Evolutionary conservation across 108 stramenopile genomes (phyloP).

Genomic region (Skeletonema grethae): DNA sequence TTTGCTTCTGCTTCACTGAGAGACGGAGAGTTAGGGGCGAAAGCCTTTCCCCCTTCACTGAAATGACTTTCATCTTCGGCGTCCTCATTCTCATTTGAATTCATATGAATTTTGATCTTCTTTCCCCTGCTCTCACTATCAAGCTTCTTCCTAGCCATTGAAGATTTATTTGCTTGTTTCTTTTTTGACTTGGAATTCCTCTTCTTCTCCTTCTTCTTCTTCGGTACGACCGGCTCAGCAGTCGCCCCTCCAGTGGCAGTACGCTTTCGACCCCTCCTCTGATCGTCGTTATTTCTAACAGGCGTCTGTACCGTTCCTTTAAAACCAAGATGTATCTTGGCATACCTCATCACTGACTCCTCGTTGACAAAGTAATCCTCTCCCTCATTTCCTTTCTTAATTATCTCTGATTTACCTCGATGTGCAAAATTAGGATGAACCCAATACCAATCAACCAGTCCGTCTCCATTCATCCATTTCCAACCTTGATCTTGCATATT

Average conservation of each 20-base stretch:
- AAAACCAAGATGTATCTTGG: conserved; percentile 23
- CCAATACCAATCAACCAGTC: conserved; percentile 24
- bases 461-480: conserved; percentile 7
- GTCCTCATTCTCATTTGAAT: not conserved
- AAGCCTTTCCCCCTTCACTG: not conserved
- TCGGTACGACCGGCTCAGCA: conserved; percentile 1
- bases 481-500: conserved; percentile 30
- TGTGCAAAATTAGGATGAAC: conserved; percentile 14
- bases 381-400: conserved; percentile 7
- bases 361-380: conserved; percentile 32
- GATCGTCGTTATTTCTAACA: not conserved
- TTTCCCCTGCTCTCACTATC: not conserved
- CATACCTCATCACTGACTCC: conserved; percentile 25
- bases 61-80: not conserved
- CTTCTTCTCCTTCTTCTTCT: conserved; percentile 7
- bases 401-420: conserved; percentile 6
- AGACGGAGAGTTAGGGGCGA: not conserved
- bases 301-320: conserved; percentile 10
- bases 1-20: not conserved
- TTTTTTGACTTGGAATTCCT: not conserved
- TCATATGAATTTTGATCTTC: not conserved
- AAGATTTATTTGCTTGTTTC: not conserved
- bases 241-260: not conserved
- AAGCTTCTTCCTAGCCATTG: not conserved
- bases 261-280: not conserved